phyloP scores from a whole-genome alignment of 306 rosid species.

The Vicia villosa region DNA sequence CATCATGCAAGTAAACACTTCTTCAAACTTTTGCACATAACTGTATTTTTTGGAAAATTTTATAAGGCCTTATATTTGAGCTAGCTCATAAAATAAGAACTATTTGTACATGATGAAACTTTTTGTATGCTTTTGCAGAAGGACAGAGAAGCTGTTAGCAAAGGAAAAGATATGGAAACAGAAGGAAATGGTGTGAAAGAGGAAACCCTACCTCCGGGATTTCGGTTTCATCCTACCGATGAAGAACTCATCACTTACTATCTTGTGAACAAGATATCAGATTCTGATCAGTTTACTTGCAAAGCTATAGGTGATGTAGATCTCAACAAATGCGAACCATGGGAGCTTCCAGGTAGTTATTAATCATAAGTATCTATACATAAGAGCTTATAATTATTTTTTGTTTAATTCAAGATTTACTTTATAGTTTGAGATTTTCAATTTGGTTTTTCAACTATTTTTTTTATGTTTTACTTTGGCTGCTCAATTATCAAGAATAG shows the following conservation, averaged over 20 bases:
- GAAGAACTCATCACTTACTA: conserved; percentile 83
- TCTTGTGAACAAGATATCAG: conserved; percentile 75
- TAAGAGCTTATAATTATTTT: neutral
- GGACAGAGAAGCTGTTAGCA: conserved; percentile 44
- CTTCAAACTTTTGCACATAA: conserved; percentile 16
- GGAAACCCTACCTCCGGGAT: conserved; percentile 67
- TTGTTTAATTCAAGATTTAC: neutral
- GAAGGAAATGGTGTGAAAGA: conserved; percentile 41
- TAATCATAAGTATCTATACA: neutral
- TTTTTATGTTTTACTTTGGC: neutral
- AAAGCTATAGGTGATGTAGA: conserved; percentile 91
- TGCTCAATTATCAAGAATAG: neutral
- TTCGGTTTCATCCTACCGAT: conserved; percentile 64
- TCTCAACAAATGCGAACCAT: conserved; percentile 95
- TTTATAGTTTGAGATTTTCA: neutral
- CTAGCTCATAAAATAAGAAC: conserved; percentile 4
- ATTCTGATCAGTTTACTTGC: conserved; percentile 53
- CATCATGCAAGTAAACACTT: conserved; percentile 60
- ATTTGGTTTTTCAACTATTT: neutral
- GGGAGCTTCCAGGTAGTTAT: conserved; percentile 86
- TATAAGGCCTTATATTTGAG: conserved; percentile 15
- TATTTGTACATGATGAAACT: conserved; percentile 32
- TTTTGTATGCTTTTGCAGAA: conserved; percentile 44
- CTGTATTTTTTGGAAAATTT: conserved; percentile 19
- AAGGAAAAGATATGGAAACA: conserved; percentile 46